A percentile compares a stretch with the other conserved stretches of the same genome.
Evolutionary conservation across 2,329 filamentous ascomycete species (phyloP).

Genomic region (Trichophyton mentagrophytes): DNA sequence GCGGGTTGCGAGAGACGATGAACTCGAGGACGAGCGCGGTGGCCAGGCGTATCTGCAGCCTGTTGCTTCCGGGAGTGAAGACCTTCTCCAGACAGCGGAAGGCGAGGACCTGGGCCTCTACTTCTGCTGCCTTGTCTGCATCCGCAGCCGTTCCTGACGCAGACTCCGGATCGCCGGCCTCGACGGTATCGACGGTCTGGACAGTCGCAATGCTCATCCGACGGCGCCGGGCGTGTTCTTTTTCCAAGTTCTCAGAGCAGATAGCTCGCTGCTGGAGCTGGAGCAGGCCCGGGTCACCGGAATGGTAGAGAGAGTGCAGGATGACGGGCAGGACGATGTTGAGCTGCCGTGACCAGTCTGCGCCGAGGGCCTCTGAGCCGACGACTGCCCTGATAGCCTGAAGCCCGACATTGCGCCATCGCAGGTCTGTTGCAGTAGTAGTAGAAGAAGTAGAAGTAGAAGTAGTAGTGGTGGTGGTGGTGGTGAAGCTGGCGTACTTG

Average conservation of each 20-base stretch:
- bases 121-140: conserved; percentile 77
- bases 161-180: conserved; percentile 47
- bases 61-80: conserved; percentile 63
- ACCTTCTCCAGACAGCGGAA: conserved; percentile 77
- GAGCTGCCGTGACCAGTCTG: conserved; percentile 63
- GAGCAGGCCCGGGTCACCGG: conserved; percentile 56
- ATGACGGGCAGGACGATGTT: conserved; percentile 71
- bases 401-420: conserved; percentile 62
- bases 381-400: conserved; percentile 72
- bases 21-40: conserved; percentile 64
- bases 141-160: conserved; percentile 70
- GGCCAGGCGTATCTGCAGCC: conserved; percentile 65
- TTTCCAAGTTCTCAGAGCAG: conserved; percentile 52
- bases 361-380: conserved; percentile 63
- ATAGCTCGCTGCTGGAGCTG: conserved; percentile 55
- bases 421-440: conserved; percentile 53
- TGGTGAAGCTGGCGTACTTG: conserved; percentile 68
- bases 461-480: conserved; percentile 38
- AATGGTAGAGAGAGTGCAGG: conserved; percentile 71
- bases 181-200: conserved; percentile 55
- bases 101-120: conserved; percentile 73
- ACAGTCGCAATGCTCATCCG: conserved; percentile 71
- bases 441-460: conserved; percentile 30
- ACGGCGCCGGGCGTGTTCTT: conserved; percentile 50
- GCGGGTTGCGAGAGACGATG: conserved; percentile 45